Conservation (phyloP, 139 green algal species). For the Diplosphaera chodatii region DNA sequence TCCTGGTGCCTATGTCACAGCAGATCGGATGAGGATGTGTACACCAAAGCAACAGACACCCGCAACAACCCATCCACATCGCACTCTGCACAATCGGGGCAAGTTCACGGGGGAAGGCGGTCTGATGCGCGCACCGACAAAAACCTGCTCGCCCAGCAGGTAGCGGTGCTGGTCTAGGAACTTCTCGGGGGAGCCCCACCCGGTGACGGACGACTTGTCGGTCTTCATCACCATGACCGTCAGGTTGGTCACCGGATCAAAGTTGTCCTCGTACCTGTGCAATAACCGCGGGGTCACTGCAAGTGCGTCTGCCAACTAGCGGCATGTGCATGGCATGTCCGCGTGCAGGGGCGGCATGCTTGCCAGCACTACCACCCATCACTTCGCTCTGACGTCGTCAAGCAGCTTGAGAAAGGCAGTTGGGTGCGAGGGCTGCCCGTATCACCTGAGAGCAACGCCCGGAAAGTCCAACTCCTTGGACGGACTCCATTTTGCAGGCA, state of each 20-base stretch:
- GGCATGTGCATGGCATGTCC: background rate
- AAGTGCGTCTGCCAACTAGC: background rate
- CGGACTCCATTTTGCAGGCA: constrained; percentile 96
- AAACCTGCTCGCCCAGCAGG: constrained; percentile 80
- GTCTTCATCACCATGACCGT: constrained; percentile 64
- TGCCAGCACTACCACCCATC: no score
- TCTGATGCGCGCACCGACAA: constrained; percentile 39
- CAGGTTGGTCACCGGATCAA: constrained; percentile 87
- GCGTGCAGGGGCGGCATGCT: no score
- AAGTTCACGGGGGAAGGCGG: no score
- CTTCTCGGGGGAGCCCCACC: constrained; percentile 75
- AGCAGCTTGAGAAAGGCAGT: no score
- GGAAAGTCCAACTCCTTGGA: constrained; percentile 86
- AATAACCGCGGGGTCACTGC: background rate
- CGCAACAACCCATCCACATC: background rate
- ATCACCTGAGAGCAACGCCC: constrained; percentile 38
- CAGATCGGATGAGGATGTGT: no score
- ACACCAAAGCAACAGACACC: no score
- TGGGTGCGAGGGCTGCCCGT: no score
- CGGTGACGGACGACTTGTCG: constrained; percentile 74
- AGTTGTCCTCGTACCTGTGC: constrained; percentile 93
- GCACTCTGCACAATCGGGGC: background rate
- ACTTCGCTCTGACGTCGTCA: no score
- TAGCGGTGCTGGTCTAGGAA: constrained; percentile 77
- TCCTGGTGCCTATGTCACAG: no score